A percentile compares a stretch with the other conserved stretches of the same genome.
Evolutionary conservation across 257 asterid species (phyloP).

Genomic region (Sherardia arvensis): DNA sequence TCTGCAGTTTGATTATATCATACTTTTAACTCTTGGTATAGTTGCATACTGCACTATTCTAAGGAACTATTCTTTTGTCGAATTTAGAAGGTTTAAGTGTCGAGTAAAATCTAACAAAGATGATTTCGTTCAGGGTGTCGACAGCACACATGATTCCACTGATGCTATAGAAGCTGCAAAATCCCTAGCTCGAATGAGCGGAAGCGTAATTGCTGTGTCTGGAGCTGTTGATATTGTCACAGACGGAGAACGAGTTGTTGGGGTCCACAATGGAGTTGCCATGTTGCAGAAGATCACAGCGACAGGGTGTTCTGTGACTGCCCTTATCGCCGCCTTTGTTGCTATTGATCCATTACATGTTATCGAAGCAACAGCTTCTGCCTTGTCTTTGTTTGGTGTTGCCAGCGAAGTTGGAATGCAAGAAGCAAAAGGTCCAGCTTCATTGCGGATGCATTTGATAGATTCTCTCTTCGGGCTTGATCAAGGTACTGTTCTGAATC

Average conservation of each 20-base stretch:
- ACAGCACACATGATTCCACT: slow-evolving; percentile 53
- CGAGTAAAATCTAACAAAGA: neutral
- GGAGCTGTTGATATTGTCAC: slow-evolving; percentile 79
- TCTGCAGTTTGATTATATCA: neutral
- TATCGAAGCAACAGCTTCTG: slow-evolving; percentile 74
- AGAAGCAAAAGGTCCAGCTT: slow-evolving; percentile 68
- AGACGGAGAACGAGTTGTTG: slow-evolving; percentile 55
- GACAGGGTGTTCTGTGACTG: slow-evolving; percentile 86
- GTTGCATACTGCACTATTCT: neutral
- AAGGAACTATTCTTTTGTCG: neutral
- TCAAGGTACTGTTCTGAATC: slow-evolving; percentile 26
- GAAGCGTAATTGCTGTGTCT: slow-evolving; percentile 62
- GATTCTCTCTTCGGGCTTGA: slow-evolving; percentile 63
- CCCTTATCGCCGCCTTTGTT: slow-evolving; percentile 70
- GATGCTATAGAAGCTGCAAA: slow-evolving; percentile 83
- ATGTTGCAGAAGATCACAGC: slow-evolving; percentile 88
- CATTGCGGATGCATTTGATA: slow-evolving; percentile 56
- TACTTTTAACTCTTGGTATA: neutral
- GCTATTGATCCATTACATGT: slow-evolving; percentile 52
- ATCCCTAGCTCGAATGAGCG: slow-evolving; percentile 43
- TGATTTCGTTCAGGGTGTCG: slow-evolving; percentile 54
- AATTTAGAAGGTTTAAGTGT: neutral
- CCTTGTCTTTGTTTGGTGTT: slow-evolving; percentile 71
- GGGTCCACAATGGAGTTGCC: slow-evolving; percentile 67
- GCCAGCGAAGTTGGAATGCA: slow-evolving; percentile 63